Evolutionary conservation across 148 eudicot genomes (phyloP), one percentile per base, ranked within the genome.

Genomic region (Pouteria glomerata): DNA sequence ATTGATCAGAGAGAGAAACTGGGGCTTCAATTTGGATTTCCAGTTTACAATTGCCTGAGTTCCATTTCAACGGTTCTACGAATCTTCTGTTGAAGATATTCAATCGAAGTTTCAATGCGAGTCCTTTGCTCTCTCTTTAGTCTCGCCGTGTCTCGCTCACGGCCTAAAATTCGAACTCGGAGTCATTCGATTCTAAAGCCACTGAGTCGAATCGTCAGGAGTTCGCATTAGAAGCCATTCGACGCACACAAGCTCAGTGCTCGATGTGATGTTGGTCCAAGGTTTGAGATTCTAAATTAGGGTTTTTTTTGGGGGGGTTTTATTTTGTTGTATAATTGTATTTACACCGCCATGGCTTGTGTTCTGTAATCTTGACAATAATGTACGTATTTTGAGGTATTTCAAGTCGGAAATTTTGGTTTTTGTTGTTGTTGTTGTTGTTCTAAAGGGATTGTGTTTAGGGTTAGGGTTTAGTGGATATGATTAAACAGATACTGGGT

Each of bases 401-500:
- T 64, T 63, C 24, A 42, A 63, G 55, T n/a, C 23, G 51, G 52
- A 64, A n/a, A 42, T 42, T 42, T 15, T 42, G 68, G 68, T 26
- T 23, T 2, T n/a, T n/a, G n/a, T n/a, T n/a, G n/a, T n/a, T n/a
- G n/a, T n/a, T n/a, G n/a, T 8, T 42, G 24, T 33, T 60, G 64
- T 39, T 27, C 24, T 30, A 27, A 23, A 23, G 75, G 56, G 61
- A 59, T 29, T 35, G 64, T 71, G 0, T 57, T 66, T 16, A 63
- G 61, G 78, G 47, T 68, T 75, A 71, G 57, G 71, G 57, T 37
- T 64, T 73, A 6, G 63, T 56, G 64, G 76, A 76, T 72, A 85
- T 85, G 88, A 74, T 85, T 76, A 85, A 82, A 48, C 79, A 82
- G 73, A 85, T 82, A 63, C 51, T 85, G 1, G 77, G 81, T 57